Evolutionary conservation across 495 filamentous ascomycete genomes (phyloP).

Genomic region (Aspergillus affinis): DNA sequence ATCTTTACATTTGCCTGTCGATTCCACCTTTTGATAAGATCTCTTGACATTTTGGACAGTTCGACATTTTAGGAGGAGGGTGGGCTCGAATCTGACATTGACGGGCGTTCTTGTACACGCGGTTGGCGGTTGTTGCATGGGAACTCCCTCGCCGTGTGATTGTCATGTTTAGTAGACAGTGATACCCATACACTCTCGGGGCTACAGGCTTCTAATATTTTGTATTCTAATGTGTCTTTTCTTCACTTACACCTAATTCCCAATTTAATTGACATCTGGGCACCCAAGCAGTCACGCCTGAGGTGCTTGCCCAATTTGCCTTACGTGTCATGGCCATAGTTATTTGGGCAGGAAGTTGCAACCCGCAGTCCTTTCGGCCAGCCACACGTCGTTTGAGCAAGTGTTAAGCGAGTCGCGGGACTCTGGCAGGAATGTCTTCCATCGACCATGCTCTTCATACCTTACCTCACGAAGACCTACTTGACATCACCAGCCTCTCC

Average conservation of each 20-base stretch:
- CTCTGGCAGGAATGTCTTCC: too few relatives aligned
- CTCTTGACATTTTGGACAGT: not conserved
- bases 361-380: not conserved
- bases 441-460: not conserved
- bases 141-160: not conserved
- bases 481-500: not conserved
- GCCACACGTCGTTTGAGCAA: not conserved
- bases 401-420: not conserved
- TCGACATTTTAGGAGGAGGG: not conserved
- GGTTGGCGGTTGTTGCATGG: too few relatives aligned
- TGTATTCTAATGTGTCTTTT: not conserved
- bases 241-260: not conserved
- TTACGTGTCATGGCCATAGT: not conserved
- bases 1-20: not conserved
- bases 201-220: not conserved
- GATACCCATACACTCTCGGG: slow-evolving; percentile 22
- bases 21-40: not conserved
- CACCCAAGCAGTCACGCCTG: not conserved
- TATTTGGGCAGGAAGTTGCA: not conserved
- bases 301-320: not conserved
- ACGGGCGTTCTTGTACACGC: not conserved
- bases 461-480: not conserved
- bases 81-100: not conserved
- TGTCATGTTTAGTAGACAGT: slow-evolving; percentile 20
- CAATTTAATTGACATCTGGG: not conserved